Evolutionary conservation across 768 basidiomycete species (phyloP), one percentile per base, ranked within the genome.

Genomic region (Xerocomellus amylosporus): DNA sequence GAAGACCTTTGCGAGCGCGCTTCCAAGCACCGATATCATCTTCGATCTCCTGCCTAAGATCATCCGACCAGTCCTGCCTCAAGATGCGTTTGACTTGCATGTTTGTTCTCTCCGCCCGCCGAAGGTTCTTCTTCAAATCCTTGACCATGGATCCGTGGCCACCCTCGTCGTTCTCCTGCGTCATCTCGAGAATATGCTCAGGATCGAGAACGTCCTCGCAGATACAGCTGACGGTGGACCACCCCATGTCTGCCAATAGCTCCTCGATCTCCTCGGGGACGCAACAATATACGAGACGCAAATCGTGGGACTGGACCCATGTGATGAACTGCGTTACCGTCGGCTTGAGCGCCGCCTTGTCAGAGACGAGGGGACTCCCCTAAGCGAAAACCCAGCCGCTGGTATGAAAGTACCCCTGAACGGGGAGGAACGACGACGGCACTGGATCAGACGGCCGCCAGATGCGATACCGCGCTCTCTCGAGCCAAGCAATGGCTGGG

Each of bases 401-500:
- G 53, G 72, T 64, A 17, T 75, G 73, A 65, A 85, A 80, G 70
- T 84, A 87, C 5, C 84, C 85, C 42, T 86, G 78, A 0, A 85
- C 79, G 2, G 82, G 78, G 1, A 63, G 60, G 53, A 79, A 80
- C 2, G 72, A 68, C 3, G 76, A 78, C 50, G 72, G 66, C 7
- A 64, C 42, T 7, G 58, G 54, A 0, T 55, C 38, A 72, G 72
- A 56, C 38, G 72, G 72, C 13, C 79, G 64, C 85, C 85, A 70
- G 62, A 84, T 67, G 46, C 68, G 64, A 65, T 76, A 78, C 65
- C 83, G 67, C 66, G 79, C 78, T 60, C 78, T 73, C 64, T 90
- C 86, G 9, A 87, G 75, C 86, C 86, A 89, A 9, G 85, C 80
- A 0, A 86, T 89, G 39, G 86, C 79, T 49, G 82, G 82, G 8